A percentile compares a stretch with the other conserved stretches of the same genome.
phyloP scores from a whole-genome alignment of 148 eudicot species.

The Vaccinium macrocarpon region DNA sequence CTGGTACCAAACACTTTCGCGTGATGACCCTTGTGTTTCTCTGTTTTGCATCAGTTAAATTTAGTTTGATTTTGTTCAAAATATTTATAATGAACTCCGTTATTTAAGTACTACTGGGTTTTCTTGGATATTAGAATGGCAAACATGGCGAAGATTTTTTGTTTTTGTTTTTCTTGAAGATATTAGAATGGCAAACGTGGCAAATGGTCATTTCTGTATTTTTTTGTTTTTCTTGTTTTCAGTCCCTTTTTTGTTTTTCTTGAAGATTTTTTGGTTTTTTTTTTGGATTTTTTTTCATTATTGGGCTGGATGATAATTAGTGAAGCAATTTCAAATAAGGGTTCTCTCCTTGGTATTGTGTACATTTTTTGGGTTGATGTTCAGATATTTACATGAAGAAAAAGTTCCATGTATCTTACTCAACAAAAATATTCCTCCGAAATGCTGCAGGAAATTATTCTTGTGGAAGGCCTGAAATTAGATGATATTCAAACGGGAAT shows the following conservation, averaged over 20 bases:
- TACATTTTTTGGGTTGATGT: slow-evolving; percentile 4
- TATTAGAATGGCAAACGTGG: too few relatives aligned
- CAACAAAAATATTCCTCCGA: background rate
- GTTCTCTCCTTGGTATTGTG: background rate
- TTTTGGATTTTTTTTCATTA: background rate
- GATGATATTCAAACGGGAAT: slow-evolving; percentile 50
- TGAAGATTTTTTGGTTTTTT: too few relatives aligned
- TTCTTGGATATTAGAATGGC: background rate
- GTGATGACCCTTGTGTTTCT: too few relatives aligned
- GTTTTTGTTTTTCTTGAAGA: background rate
- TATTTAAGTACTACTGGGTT: too few relatives aligned
- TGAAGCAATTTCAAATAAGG: slow-evolving; percentile 1
- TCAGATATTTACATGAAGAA: background rate
- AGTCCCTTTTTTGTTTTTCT: background rate
- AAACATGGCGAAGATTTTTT: background rate
- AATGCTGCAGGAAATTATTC: slow-evolving; percentile 61
- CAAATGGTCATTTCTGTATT: too few relatives aligned
- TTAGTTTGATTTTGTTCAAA: too few relatives aligned
- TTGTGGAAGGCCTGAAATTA: slow-evolving; percentile 82
- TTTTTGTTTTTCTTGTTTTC: too few relatives aligned
- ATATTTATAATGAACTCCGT: too few relatives aligned
- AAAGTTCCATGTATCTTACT: background rate
- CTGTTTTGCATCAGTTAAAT: too few relatives aligned
- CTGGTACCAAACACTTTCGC: too few relatives aligned
- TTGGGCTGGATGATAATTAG: background rate